A percentile compares a stretch with the other conserved stretches of the same genome.
Conservation (phyloP, 257 asterid species). For the Linaria vulgaris region DNA sequence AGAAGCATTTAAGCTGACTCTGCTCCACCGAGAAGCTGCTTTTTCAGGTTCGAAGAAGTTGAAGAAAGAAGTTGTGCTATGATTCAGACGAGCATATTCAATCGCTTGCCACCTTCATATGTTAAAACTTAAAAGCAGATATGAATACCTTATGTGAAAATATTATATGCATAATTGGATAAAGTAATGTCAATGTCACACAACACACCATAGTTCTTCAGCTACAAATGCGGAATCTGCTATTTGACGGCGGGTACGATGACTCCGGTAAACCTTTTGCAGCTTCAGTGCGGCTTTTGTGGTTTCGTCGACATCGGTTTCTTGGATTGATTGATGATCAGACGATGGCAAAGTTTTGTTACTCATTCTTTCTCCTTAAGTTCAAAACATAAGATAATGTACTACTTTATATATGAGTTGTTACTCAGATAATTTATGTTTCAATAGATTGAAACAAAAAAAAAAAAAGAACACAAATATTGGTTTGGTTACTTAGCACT, state of each 20-base stretch:
- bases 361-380: slow-evolving; percentile 20
- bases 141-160: background rate
- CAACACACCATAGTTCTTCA: slow-evolving; percentile 37
- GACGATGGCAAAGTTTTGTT: slow-evolving; percentile 22
- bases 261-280: slow-evolving; percentile 40
- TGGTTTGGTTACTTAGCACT: slow-evolving; percentile 21
- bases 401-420: slow-evolving; percentile 12
- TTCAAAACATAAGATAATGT: no score
- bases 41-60: slow-evolving; percentile 30
- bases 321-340: slow-evolving; percentile 10
- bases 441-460: slow-evolving; percentile 16
- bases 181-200: background rate
- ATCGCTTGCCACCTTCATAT: slow-evolving; percentile 52
- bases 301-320: slow-evolving; percentile 6
- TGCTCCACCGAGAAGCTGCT: slow-evolving; percentile 34
- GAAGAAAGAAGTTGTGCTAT: slow-evolving; percentile 30
- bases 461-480: slow-evolving; percentile 15
- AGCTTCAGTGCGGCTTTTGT: slow-evolving; percentile 22
- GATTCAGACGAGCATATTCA: slow-evolving; percentile 29
- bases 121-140: background rate
- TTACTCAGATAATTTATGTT: background rate
- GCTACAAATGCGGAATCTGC: slow-evolving; percentile 39
- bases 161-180: background rate
- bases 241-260: slow-evolving; percentile 36
- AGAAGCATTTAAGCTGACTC: slow-evolving; percentile 32